Evolutionary conservation across 106 monocot genomes (phyloP).

Genomic region (Narthecium ossifragum): DNA sequence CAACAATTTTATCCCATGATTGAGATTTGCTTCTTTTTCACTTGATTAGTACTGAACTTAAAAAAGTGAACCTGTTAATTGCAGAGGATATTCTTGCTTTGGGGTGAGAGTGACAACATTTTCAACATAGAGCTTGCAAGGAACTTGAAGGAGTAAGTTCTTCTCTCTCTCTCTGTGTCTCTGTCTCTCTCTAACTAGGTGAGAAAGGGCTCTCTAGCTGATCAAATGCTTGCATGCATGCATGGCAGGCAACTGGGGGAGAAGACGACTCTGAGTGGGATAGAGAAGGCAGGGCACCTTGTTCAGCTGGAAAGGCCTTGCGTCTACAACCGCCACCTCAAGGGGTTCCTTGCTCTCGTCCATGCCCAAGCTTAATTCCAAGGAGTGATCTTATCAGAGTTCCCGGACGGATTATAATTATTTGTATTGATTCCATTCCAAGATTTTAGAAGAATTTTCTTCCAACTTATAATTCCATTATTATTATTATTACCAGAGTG

Average conservation of each 20-base stretch:
- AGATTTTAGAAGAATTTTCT: no score
- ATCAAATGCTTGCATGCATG: neutral
- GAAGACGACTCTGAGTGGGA: conserved; percentile 40
- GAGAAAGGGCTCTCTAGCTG: neutral
- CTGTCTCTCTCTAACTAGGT: neutral
- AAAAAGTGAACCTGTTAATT: neutral
- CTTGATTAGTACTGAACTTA: neutral
- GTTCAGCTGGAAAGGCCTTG: conserved; percentile 77
- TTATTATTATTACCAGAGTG: no score
- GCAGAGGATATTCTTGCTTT: conserved; percentile 74
- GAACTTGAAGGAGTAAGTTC: conserved; percentile 63
- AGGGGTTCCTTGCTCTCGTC: conserved; percentile 53
- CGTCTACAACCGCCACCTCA: conserved; percentile 48
- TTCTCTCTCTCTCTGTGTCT: neutral
- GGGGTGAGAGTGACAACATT: conserved; percentile 88
- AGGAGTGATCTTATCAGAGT: no score
- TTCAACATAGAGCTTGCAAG: conserved; percentile 72
- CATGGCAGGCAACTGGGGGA: conserved; percentile 68
- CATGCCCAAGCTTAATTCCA: no score
- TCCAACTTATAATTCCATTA: no score
- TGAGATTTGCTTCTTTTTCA: neutral
- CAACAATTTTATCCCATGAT: neutral
- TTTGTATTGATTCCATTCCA: no score
- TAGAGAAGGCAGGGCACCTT: conserved; percentile 72
- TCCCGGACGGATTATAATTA: no score